A percentile compares a stretch with the other conserved stretches of the same genome.
Conservation (phyloP, 768 basidiomycete species). For the Xerocomellus chrysenteron region DNA sequence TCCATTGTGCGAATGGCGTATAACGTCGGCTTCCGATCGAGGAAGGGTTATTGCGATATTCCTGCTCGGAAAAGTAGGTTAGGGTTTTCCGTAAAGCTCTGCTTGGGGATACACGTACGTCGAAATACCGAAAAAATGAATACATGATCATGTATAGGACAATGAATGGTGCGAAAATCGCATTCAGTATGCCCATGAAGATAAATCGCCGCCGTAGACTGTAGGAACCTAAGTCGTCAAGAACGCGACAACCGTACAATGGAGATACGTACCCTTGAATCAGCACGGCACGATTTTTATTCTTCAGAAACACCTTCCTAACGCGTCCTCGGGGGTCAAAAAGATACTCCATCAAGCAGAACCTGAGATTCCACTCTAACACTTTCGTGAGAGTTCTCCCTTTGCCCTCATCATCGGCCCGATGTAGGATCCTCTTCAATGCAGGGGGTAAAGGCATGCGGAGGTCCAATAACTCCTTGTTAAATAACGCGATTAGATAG, state of each 20-base stretch:
- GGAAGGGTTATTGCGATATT: slow-evolving; percentile 98
- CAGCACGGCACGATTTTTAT: slow-evolving; percentile 70
- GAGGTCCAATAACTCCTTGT: slow-evolving; percentile 92
- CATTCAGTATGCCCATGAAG: slow-evolving; percentile 96
- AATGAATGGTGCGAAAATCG: slow-evolving; percentile 95
- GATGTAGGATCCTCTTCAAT: slow-evolving; percentile 50
- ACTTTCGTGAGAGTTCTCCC: slow-evolving; percentile 84
- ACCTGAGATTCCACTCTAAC: slow-evolving; percentile 95
- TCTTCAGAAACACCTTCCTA: slow-evolving; percentile 86
- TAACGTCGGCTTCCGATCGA: slow-evolving; percentile 90
- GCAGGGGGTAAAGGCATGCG: slow-evolving; percentile 71
- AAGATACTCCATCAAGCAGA: slow-evolving; percentile 92
- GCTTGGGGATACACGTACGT: slow-evolving; percentile 52
- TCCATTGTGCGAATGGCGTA: slow-evolving; percentile 95
- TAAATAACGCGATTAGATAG: slow-evolving; percentile 96
- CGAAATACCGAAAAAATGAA: slow-evolving; percentile 99
- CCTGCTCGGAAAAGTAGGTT: slow-evolving; percentile 46
- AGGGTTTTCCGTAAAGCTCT: not conserved
- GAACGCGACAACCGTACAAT: not conserved
- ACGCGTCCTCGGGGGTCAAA: slow-evolving; percentile 92
- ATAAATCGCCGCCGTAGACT: slow-evolving; percentile 86
- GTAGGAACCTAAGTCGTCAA: slow-evolving; percentile 6
- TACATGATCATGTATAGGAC: slow-evolving; percentile 96
- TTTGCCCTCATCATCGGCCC: slow-evolving; percentile 54
- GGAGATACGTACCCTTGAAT: slow-evolving; percentile 71